Base-by-base conservation (phyloP, 192 early-diverging fungal genomes). In the Coemansia sp. region DNA sequence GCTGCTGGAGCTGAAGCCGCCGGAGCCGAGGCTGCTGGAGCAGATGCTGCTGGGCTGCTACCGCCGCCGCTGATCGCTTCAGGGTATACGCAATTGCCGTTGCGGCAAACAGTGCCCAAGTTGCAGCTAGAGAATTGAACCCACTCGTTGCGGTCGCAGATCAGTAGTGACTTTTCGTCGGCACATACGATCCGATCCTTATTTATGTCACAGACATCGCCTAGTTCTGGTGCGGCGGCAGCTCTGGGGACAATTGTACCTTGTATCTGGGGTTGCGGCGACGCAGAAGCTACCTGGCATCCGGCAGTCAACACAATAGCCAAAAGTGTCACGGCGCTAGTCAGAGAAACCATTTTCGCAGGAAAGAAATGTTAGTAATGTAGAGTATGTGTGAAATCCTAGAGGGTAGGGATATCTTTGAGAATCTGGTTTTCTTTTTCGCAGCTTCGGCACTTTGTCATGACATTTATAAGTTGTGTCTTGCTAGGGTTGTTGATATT, bases 111-210 rank as follows among this genome's bases (percentile, higher is more conserved):
- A 16, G 73, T 80, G 16, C 78, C 78, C 2, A 43, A 41, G 18
- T 47, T 68, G 52, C 78, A 80, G 35, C 47, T 59, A 32, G 78
- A 67, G 40, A 69, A 69, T 13, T 52, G 50, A 15, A 69, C 55
- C 78, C 78, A 80, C 60, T 75, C 30, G 49, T 71, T 67, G 52
- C 75, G 20, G 37, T 35, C 62, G 60, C 78, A 80, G 20, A 80
- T 50, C n/a, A 80, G 27, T n/a, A 80, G 16, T 11, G 69, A 50
- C 5, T 11, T 59, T 7, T 65, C 68, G 40, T 55, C 59, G 30
- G 63, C 78, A 40, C 78, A 80, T 3, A 37, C 40, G 12, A 68
- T 68, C 13, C 73, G 73, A 34, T 75, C 72, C 16, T 43, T 62
- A 3, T 40, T 32, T 0, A 59, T 43, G 39, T 75, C 59, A 37